Evolutionary conservation across 2,329 filamentous ascomycete genomes (phyloP), one percentile per base, ranked within the genome.

Genomic region (Hymenoscyphus linearis): DNA sequence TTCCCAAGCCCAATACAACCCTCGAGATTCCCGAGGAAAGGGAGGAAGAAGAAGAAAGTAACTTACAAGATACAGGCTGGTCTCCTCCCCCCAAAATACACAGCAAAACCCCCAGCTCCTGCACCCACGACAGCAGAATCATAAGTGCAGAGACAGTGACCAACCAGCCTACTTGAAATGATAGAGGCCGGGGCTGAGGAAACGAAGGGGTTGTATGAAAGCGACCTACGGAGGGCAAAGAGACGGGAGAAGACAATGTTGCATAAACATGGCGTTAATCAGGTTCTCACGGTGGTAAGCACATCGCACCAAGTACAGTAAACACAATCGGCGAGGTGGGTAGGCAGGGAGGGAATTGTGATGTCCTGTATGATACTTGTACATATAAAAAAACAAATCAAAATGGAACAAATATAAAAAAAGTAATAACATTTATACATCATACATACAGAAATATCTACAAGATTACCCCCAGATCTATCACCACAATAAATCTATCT

Each of bases 81-180:
- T 36, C 64, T 73, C 37, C 55, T 73, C 27, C 68, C 72, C 31
- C 71, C 70, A 4, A 72, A 73, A 65, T 73, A 68, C 55, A 61
- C 63, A 54, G 60, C 66, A 18, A 37, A 59, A 50, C 26, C 55
- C 16, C 52, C 13, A 22, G 25, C 52, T 7, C 14, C n/a, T n/a
- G n/a, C 18, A 31, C 7, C 22, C 18, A n/a, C 14, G 22, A 16
- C 40, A 13, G 18, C n/a, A 27, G 40, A 50, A 52, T 10, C 50
- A 27, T 27, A 50, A 25, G 5, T 18, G 2, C 44, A 31, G 31
- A 26, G 12, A 25, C 34, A 52, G 27, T 31, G 37, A 44, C 31
- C 22, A 44, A 27, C 3, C 35, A 44, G 31, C 2, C 12, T 27
- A 10, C 40, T 3, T 10, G 40, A 10, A 47, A 22, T 10, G 2